A percentile compares a stretch with the other conserved stretches of the same genome.
These are phyloP conservation scores for Lentinula sp. DNA, from an alignment of 768 basidiomycete species.

Conservation along the genomic window DNA sequence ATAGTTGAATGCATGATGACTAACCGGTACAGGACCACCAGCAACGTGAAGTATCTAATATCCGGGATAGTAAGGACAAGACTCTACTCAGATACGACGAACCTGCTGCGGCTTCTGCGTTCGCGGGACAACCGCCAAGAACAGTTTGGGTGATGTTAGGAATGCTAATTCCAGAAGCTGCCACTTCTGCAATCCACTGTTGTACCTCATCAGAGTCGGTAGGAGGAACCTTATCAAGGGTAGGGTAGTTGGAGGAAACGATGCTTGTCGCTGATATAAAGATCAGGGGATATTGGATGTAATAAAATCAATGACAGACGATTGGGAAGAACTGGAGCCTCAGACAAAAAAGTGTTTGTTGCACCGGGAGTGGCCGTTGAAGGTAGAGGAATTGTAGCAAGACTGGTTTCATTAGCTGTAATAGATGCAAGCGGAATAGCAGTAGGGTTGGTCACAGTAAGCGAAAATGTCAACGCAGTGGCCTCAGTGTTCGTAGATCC, in stretches of 20 bases:
- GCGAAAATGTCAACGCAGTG: slow-evolving; percentile 35
- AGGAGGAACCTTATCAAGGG: slow-evolving; percentile 57
- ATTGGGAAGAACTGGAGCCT: slow-evolving; percentile 57
- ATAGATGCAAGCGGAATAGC: slow-evolving; percentile 53
- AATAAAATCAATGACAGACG: slow-evolving; percentile 24
- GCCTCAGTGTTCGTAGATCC: slow-evolving; percentile 19
- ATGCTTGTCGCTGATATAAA: slow-evolving; percentile 33
- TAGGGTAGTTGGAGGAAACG: slow-evolving; percentile 53
- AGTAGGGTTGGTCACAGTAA: slow-evolving; percentile 51
- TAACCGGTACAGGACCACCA: slow-evolving; percentile 59
- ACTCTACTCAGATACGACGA: slow-evolving; percentile 9
- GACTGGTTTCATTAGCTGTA: slow-evolving; percentile 32
- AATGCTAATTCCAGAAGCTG: slow-evolving; percentile 48
- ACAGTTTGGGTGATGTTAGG: slow-evolving; percentile 45
- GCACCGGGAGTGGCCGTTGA: slow-evolving; percentile 45
- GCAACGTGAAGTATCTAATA: slow-evolving; percentile 31
- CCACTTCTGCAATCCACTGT: slow-evolving; percentile 66
- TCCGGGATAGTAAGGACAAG: neutral
- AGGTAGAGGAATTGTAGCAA: slow-evolving; percentile 38
- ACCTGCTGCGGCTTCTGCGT: slow-evolving; percentile 38
- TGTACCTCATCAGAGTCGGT: slow-evolving; percentile 53
- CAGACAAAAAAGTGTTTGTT: slow-evolving; percentile 41
- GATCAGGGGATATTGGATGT: neutral
- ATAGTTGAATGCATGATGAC: neutral
- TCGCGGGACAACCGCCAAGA: slow-evolving; percentile 52